Percentiles rank a stretch among this genome's conserved stretches.
phyloP scores from a whole-genome alignment of 208 protist species.

The Acanthamoeba triangularis region DNA sequence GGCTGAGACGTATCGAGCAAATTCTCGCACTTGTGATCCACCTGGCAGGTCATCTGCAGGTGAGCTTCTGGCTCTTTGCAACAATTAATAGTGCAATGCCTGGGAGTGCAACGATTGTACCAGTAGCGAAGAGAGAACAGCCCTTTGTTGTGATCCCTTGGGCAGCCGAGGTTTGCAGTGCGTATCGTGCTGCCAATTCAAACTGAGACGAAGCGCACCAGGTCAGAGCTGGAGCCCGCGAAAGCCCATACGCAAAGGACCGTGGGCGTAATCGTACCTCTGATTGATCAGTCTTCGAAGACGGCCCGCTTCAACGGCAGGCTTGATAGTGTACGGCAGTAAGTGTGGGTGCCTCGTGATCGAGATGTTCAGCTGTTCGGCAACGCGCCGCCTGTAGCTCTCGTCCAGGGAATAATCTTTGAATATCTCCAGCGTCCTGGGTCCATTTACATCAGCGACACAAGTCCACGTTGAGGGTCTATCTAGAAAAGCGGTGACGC shows the following conservation, averaged over 20 bases:
- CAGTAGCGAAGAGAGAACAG: neutral
- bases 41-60: neutral
- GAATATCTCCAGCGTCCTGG: neutral
- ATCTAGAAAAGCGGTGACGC: too few relatives aligned
- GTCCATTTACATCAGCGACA: too few relatives aligned
- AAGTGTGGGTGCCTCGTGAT: neutral
- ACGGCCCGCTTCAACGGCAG: neutral
- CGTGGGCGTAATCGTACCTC: neutral
- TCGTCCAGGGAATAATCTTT: neutral
- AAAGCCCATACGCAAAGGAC: too few relatives aligned
- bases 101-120: neutral
- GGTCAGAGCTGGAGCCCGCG: neutral
- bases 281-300: neutral
- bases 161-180: neutral
- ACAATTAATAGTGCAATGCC: too few relatives aligned
- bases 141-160: neutral
- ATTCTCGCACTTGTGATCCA: neutral
- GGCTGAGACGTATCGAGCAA: neutral
- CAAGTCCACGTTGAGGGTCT: neutral
- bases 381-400: neutral
- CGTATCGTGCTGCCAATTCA: constrained; percentile 17
- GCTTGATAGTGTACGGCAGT: neutral
- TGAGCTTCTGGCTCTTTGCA: too few relatives aligned
- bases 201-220: neutral
- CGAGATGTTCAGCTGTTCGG: neutral